phyloP scores from a whole-genome alignment of 164 flowering plant species.

The Vitis vinifera region DNA sequence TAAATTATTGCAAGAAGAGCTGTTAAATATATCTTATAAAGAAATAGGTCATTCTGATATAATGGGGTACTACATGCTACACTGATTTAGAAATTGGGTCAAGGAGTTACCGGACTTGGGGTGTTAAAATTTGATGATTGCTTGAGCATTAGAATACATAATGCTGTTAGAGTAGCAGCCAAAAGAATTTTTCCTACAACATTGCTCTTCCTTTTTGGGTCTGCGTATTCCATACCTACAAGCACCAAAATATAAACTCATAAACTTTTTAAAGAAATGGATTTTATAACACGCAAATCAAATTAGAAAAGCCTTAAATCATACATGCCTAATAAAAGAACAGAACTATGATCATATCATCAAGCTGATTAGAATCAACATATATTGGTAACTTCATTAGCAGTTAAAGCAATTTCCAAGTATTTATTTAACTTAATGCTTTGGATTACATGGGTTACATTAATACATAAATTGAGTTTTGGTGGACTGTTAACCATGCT shows the following conservation, averaged over 20 bases:
- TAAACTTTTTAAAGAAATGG: neutral
- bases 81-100: neutral
- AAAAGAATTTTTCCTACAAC: slow-evolving; percentile 68
- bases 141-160: slow-evolving; percentile 75
- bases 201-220: slow-evolving; percentile 68
- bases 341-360: neutral
- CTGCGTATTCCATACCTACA: slow-evolving; percentile 79
- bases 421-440: neutral
- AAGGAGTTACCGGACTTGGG: slow-evolving; percentile 55
- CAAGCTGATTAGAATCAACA: neutral
- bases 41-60: neutral
- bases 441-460: neutral
- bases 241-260: slow-evolving; percentile 1
- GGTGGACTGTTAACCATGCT: neutral
- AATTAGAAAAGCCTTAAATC: neutral
- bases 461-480: neutral
- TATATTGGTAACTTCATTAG: neutral
- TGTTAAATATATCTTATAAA: neutral
- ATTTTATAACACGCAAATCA: neutral
- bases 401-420: neutral
- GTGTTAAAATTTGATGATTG: slow-evolving; percentile 58
- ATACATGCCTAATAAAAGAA: neutral
- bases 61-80: too few species aligned
- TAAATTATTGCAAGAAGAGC: neutral
- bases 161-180: slow-evolving; percentile 59